These are phyloP conservation scores for Citrullus mucosospermus DNA, from an alignment of 306 rosid genomes.

Conservation along the genomic window DNA sequence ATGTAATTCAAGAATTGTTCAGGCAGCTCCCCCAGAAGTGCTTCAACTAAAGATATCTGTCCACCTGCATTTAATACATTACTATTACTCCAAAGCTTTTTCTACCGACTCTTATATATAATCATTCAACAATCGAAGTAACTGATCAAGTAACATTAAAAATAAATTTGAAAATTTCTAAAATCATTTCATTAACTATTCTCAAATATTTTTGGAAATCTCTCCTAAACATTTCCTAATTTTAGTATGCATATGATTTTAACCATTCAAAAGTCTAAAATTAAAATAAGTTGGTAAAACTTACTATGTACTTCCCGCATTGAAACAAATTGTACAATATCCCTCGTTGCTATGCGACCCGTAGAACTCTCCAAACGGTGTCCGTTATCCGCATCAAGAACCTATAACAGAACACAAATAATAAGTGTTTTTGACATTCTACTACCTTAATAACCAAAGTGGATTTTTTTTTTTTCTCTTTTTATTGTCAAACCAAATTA, in stretches of 20 bases:
- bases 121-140: too few relatives aligned
- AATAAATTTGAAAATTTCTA: too few relatives aligned
- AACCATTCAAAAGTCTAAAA: too few relatives aligned
- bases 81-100: too few relatives aligned
- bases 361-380: conserved; percentile 42
- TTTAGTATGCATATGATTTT: too few relatives aligned
- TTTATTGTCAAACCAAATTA: neutral
- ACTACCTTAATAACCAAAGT: neutral
- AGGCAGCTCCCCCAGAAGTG: conserved; percentile 74
- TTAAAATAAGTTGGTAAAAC: neutral
- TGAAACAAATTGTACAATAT: conserved; percentile 78
- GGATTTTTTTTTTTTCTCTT: too few relatives aligned
- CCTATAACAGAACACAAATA: conserved; percentile 21
- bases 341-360: conserved; percentile 65
- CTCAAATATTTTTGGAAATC: too few relatives aligned
- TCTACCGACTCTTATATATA: too few relatives aligned
- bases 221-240: too few relatives aligned
- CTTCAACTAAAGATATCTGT: conserved; percentile 42
- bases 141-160: too few relatives aligned
- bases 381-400: conserved; percentile 77
- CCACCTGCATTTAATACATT: conserved; percentile 25
- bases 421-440: neutral
- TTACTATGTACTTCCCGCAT: conserved; percentile 63
- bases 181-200: too few relatives aligned
- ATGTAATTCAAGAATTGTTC: conserved; percentile 58